A percentile compares a stretch with the other conserved stretches of the same genome.
Evolutionary conservation across 176 grass and related monocot genomes (phyloP).

Genomic region (Rhipidocladum racemiflorum): DNA sequence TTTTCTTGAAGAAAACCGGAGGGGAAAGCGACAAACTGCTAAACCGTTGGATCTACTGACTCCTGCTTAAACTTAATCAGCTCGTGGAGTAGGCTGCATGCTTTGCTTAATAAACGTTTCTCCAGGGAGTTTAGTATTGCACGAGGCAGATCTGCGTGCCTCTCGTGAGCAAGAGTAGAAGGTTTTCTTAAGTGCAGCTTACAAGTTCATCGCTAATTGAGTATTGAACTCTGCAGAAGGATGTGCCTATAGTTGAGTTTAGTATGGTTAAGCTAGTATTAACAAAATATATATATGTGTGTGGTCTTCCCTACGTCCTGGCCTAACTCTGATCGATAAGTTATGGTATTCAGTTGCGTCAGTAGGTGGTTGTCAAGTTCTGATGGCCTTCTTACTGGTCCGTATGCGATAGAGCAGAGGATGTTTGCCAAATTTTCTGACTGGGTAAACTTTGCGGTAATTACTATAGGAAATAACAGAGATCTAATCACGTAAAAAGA

Average conservation of each 20-base stretch:
- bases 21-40: not conserved
- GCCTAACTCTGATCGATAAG: not conserved
- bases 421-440: not conserved
- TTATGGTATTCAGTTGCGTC: not conserved
- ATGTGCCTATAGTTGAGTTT: not conserved
- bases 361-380: not conserved
- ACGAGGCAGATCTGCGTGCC: not conserved
- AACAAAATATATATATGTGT: not conserved
- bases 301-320: not conserved
- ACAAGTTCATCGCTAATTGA: not conserved
- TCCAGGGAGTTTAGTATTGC: not conserved
- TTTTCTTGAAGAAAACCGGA: no score
- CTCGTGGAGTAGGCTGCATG: conserved; percentile 18
- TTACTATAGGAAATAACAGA: no score
- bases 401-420: not conserved
- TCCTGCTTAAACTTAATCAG: not conserved
- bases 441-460: not conserved
- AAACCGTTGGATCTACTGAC: conserved; percentile 10
- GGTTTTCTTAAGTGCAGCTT: not conserved
- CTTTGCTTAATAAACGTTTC: not conserved
- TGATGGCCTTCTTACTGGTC: not conserved
- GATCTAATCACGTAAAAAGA: no score
- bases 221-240: not conserved
- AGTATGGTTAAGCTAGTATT: not conserved
- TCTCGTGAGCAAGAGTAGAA: not conserved